A percentile compares a stretch with the other conserved stretches of the same genome.
These are phyloP conservation scores for Amoebophrya sp. DNA, from an alignment of 169 alveolate genomes.

Conservation along the genomic window DNA sequence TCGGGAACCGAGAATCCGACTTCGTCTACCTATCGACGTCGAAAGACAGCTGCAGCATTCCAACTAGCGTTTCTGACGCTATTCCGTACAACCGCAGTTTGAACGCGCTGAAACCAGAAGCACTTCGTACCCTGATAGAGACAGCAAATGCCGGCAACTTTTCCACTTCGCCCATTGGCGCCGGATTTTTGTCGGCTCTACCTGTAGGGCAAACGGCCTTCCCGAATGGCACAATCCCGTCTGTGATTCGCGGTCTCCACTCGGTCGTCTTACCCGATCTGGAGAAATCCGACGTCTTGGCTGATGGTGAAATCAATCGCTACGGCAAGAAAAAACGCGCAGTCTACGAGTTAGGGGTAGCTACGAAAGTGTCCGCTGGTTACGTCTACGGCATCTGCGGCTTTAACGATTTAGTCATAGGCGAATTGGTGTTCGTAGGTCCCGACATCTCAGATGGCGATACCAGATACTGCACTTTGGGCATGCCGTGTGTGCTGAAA, in stretches of 20 bases:
- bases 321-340: background rate
- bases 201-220: background rate
- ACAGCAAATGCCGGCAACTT: background rate
- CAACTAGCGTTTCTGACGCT: background rate
- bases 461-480: background rate
- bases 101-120: background rate
- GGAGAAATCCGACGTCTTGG: background rate
- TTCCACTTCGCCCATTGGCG: background rate
- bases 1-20: background rate
- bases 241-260: background rate
- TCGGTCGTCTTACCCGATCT: background rate
- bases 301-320: background rate
- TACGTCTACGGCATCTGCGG: background rate
- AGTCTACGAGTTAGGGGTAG: background rate
- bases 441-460: background rate
- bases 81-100: background rate
- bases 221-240: background rate
- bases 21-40: background rate
- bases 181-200: background rate
- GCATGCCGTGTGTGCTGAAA: slow-evolving; percentile 6
- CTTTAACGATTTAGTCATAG: background rate
- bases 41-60: background rate
- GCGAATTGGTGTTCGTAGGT: background rate
- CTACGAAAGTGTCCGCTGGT: background rate
- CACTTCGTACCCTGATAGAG: background rate